Evolutionary conservation across 345 rosid genomes (phyloP), one percentile per base, ranked within the genome.

Genomic region (Camelina laxa): DNA sequence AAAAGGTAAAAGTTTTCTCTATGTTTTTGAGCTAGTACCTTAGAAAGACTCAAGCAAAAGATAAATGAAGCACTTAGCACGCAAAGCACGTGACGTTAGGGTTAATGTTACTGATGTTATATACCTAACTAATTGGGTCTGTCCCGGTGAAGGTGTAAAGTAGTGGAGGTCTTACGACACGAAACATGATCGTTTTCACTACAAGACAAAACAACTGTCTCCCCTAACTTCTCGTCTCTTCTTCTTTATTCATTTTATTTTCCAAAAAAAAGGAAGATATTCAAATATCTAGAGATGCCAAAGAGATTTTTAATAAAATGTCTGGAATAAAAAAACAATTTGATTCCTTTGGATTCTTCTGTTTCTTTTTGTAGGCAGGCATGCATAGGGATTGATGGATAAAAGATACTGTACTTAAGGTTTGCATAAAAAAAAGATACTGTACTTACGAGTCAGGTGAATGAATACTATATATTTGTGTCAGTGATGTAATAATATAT

Each of bases 81-180:
- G 74, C 73, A 41, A 42, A 42, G 33, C 70, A 69, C 65, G 69
- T 64, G 76, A 15, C 66, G 14, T 14, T 30, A 51, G 67, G 55
- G 54, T 51, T 64, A 38, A 9, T 38, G 41, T 38, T 2, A 9
- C 1, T 38, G 3, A 38, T 38, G 35, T 51, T 7, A 27, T 7
- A 57, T 16, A 35, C 35, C 31, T 47, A 65, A 47, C 36, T 58
- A 27, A 6, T 64, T 58, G 73, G 73, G 55, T 68, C 31, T 42
- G 72, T 5, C 57, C 75, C 36, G 53, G 77, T 55, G 79, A 21
- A 65, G 70, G 77, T 75, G 81, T 44, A 67, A 76, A 70, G 62
- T 65, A 66, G 81, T 59, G 68, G 53, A 69, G 69, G 83, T 57
- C 5, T 49, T 38, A 80, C 67, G 69, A 79, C 80, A 81, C 76